These are phyloP conservation scores for Diophrys sp. DNA, from an alignment of 73 alveolate species.

Conservation along the genomic window DNA sequence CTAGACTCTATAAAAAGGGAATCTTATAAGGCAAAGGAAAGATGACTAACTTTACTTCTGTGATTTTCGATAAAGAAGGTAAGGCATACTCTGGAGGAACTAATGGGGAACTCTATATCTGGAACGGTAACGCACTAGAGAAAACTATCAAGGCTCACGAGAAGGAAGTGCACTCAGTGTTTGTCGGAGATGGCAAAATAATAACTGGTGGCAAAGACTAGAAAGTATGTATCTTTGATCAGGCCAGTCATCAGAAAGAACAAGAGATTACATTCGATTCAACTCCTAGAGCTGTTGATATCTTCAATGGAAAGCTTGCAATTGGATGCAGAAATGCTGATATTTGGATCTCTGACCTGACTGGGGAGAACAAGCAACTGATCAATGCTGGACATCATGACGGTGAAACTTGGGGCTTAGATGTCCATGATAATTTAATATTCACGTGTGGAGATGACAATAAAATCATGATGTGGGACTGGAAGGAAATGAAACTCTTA, in stretches of 20 bases:
- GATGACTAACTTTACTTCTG: conserved; percentile 63
- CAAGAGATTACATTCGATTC: conserved; percentile 34
- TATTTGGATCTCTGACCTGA: conserved; percentile 56
- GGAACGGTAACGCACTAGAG: conserved; percentile 49
- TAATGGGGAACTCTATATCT: conserved; percentile 66
- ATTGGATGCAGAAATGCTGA: conserved; percentile 88
- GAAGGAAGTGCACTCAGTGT: conserved; percentile 52
- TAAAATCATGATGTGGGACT: conserved; percentile 16
- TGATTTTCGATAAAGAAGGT: conserved; percentile 67
- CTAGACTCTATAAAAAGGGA: conserved; percentile 67
- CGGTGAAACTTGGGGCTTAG: conserved; percentile 93
- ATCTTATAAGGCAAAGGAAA: conserved; percentile 59
- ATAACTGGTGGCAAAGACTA: conserved; percentile 72
- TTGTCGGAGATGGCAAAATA: conserved; percentile 43
- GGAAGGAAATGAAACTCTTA: conserved; percentile 17
- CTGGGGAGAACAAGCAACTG: conserved; percentile 36
- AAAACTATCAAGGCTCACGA: conserved; percentile 55
- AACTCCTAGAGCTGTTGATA: conserved; percentile 79
- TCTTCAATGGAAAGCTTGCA: conserved; percentile 61
- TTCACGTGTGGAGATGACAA: conserved; percentile 37
- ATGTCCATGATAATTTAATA: conserved; percentile 48
- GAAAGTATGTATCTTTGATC: conserved; percentile 35
- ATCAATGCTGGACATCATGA: conserved; percentile 53
- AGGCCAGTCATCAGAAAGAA: conserved; percentile 15
- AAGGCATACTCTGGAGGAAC: conserved; percentile 76